Percentiles rank a stretch among this genome's conserved stretches.
phyloP scores from a whole-genome alignment of 139 green algal species.

The Medakamo hakoo region DNA sequence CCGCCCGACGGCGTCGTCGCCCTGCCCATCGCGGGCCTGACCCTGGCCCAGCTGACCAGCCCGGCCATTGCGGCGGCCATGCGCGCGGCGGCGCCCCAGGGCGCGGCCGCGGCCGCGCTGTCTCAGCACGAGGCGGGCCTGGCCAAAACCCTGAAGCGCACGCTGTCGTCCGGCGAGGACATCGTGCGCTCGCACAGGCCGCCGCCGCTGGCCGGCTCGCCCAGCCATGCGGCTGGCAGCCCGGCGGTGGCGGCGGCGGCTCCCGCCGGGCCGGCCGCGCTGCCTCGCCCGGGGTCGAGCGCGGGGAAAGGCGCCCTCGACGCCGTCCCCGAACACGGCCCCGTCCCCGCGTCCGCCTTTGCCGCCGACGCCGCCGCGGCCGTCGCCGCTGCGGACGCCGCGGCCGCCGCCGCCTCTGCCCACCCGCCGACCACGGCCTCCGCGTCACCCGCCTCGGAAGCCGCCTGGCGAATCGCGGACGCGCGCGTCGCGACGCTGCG shows the following conservation, averaged over 20 bases:
- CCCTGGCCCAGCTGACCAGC: conserved; percentile 14
- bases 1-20: too few species aligned
- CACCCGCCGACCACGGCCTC: too few species aligned
- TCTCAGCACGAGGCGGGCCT: conserved; percentile 8
- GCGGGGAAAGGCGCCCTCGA: too few species aligned
- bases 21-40: conserved; percentile 18
- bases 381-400: background rate
- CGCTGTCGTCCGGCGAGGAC: conserved; percentile 20
- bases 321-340: background rate
- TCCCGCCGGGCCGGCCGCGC: too few species aligned
- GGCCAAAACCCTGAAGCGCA: conserved; percentile 16
- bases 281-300: too few species aligned
- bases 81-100: conserved; percentile 1
- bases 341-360: background rate
- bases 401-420: background rate
- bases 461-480: background rate
- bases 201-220: background rate
- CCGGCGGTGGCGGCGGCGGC: too few species aligned
- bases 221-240: too few species aligned
- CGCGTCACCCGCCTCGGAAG: too few species aligned
- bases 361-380: too few species aligned
- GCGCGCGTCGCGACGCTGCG: conserved; percentile 16
- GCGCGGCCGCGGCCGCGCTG: conserved; percentile 1
- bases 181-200: conserved; percentile 10
- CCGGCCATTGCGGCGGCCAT: conserved; percentile 13